Evolutionary conservation across 495 filamentous ascomycete genomes (phyloP), one percentile per base, ranked within the genome.

Genomic region (Pseudomonodictys pantanalensis): DNA sequence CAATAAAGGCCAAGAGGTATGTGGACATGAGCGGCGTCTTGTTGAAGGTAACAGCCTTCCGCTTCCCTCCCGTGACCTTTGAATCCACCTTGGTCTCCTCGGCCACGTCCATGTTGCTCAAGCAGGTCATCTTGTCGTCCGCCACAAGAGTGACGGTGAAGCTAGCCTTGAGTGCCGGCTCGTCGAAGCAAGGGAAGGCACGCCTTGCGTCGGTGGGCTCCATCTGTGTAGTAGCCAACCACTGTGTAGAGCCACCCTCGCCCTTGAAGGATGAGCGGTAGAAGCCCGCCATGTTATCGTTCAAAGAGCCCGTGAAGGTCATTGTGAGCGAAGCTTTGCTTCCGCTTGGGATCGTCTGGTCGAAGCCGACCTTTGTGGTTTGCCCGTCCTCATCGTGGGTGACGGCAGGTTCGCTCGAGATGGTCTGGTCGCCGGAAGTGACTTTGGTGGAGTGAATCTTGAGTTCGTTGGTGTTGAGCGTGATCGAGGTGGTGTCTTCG

Each of bases 391-490:
- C 81, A 71, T 88, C 77, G 74, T 86, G 86, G 4, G 77, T 71
- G 24, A 87, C 47, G 12, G 76, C 67, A 4, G 83, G 81, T 24
- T 78, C 77, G 25, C 81, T 78, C 68, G 78, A 76, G 55, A 86
- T 79, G 78, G 69, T 43, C 11, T 76, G 74, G 7, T 77, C 79
- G 26, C 73, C 83, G 30, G 79, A 80, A 17, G 72, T 76, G 65
- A 98, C 74, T 43, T 80, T 83, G 61, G 87, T 88, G 56, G 78
- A 83, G 69, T 92, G 85, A 64, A 97, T 89, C 23, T 92, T 83
- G 64, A 98, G 78, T 66, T 97, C 88, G 62, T 90, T 76, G 50
- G 88, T 86, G 73, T 98, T 95, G 61, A 98, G 82, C 32, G 90
- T 84, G 68, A 98, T 86, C 23, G 89, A 90, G 63, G 78, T 90